Conservation (phyloP, 2,329 filamentous ascomycete species). For the Mycosphaerelloides madeirae region DNA sequence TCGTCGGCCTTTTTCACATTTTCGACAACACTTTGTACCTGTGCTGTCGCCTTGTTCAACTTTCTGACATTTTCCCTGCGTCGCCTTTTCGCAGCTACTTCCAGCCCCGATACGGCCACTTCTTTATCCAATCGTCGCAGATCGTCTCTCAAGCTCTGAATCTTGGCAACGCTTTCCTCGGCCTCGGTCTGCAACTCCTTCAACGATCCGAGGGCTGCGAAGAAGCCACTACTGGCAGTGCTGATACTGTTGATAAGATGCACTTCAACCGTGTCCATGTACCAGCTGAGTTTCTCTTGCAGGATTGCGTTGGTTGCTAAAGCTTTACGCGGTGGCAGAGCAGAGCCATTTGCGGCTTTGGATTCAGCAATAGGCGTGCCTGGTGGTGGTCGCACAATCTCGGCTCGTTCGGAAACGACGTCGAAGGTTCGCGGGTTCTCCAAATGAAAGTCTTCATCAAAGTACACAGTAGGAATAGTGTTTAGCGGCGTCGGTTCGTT, state of each 20-base stretch:
- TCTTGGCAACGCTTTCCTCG: constrained; percentile 81
- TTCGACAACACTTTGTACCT: constrained; percentile 73
- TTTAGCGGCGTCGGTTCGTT: constrained; percentile 80
- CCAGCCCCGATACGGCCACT: constrained; percentile 77
- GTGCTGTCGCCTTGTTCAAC: constrained; percentile 74
- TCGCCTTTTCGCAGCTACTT: constrained; percentile 77
- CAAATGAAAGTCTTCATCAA: constrained; percentile 88
- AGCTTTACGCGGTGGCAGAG: constrained; percentile 63
- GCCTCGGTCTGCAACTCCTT: constrained; percentile 89
- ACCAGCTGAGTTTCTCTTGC: constrained; percentile 98
- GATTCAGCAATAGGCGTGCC: constrained; percentile 37
- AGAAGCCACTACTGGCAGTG: constrained; percentile 91
- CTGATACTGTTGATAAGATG: constrained; percentile 96
- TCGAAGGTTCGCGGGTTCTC: constrained; percentile 97
- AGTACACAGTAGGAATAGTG: constrained; percentile 89
- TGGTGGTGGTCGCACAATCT: constrained; percentile 73
- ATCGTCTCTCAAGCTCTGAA: constrained; percentile 74
- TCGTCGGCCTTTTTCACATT: constrained; percentile 72
- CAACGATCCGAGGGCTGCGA: constrained; percentile 84
- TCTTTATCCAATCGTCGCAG: constrained; percentile 77
- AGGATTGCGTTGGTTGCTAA: constrained; percentile 94
- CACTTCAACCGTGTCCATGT: constrained; percentile 98
- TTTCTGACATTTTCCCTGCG: constrained; percentile 79
- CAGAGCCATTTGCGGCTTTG: constrained; percentile 56
- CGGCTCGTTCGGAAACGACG: constrained; percentile 89